These are phyloP conservation scores for Steccherinum ochraceum DNA, from an alignment of 768 basidiomycete species.

Conservation along the genomic window DNA sequence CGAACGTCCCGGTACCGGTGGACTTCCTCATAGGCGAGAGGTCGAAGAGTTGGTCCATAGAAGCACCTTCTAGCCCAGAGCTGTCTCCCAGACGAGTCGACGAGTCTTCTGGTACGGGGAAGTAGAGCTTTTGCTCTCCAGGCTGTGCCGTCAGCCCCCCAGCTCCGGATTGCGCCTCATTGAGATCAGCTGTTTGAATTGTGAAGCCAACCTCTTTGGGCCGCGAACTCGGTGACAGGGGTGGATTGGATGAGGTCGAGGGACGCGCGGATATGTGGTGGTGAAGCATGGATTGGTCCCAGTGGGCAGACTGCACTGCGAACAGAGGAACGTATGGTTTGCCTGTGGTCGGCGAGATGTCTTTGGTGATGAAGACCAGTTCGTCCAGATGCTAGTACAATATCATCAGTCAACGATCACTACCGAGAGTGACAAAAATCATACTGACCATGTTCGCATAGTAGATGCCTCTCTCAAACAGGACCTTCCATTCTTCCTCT, in stretches of 20 bases:
- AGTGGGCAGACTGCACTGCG: slow-evolving; percentile 71
- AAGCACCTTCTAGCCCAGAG: slow-evolving; percentile 41
- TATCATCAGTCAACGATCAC: too few species aligned
- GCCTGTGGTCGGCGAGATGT: slow-evolving; percentile 67
- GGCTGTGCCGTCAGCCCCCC: slow-evolving; percentile 25
- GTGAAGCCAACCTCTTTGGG: slow-evolving; percentile 67
- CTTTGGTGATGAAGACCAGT: slow-evolving; percentile 64
- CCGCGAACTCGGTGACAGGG: slow-evolving; percentile 27
- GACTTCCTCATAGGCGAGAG: slow-evolving; percentile 20
- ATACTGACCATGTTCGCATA: slow-evolving; percentile 77
- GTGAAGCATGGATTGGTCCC: slow-evolving; percentile 67
- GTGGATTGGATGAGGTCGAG: slow-evolving; percentile 22
- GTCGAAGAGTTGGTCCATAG: slow-evolving; percentile 70
- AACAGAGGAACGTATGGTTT: slow-evolving; percentile 62
- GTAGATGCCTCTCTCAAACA: slow-evolving; percentile 77
- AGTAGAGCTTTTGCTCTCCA: slow-evolving; percentile 35
- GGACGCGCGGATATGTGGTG: slow-evolving; percentile 45
- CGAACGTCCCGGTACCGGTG: slow-evolving; percentile 18
- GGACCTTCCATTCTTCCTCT: slow-evolving; percentile 59
- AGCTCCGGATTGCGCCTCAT: slow-evolving; percentile 10
- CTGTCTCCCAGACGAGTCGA: slow-evolving; percentile 74
- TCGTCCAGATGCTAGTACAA: too few species aligned
- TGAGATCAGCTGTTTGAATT: slow-evolving; percentile 47
- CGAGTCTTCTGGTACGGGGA: slow-evolving; percentile 60
- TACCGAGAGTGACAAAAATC: too few species aligned